phyloP scores from a whole-genome alignment of 139 green algal genomes.

The Ostreobium quekettii region DNA sequence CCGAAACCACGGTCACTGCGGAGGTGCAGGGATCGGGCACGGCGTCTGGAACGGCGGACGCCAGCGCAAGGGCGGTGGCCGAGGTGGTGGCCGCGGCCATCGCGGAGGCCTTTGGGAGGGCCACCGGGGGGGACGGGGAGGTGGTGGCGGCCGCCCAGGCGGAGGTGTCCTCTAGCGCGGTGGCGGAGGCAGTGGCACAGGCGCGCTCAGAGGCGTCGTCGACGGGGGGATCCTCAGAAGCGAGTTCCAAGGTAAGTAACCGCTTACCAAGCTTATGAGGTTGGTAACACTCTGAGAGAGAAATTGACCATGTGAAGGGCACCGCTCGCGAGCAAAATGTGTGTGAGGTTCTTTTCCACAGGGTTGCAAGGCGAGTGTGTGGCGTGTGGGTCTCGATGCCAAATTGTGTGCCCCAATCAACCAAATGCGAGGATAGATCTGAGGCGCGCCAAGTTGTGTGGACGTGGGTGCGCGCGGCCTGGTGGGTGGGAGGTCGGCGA shows the following conservation, averaged over 20 bases:
- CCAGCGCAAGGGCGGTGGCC: neutral
- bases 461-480: no score
- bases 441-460: no score
- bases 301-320: no score
- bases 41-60: neutral
- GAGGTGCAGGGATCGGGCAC: neutral
- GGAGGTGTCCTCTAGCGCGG: neutral
- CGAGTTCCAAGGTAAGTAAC: neutral
- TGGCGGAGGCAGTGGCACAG: neutral
- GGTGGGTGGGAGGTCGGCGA: no score
- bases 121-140: neutral
- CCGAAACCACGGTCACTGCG: neutral
- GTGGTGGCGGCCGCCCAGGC: neutral
- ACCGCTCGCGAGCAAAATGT: no score
- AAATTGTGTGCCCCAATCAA: no score
- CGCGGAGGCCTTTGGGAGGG: constrained; percentile 1
- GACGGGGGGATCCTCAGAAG: neutral
- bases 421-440: no score
- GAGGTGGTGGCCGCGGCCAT: constrained; percentile 4
- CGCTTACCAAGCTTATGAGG: neutral
- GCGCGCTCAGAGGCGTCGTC: neutral
- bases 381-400: no score
- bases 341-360: no score
- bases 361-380: no score
- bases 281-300: neutral